A percentile compares a stretch with the other conserved stretches of the same genome.
Conservation (phyloP, 2,329 filamentous ascomycete species). For the Cytospora piceae region DNA sequence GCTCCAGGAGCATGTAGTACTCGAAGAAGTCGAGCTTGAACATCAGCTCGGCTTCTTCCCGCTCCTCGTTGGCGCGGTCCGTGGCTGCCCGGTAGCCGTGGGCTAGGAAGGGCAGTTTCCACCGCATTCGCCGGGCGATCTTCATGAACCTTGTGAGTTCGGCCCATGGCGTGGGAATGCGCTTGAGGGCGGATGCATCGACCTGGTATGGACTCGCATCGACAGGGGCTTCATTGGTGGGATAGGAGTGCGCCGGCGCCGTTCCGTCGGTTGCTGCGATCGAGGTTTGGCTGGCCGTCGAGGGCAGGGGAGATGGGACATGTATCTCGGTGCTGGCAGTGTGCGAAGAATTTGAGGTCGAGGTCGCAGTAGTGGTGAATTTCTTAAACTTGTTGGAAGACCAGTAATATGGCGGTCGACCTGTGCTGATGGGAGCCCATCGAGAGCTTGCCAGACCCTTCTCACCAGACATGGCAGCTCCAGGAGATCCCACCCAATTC, state of each 20-base stretch:
- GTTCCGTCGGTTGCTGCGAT: neutral
- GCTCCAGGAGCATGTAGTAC: slow-evolving; percentile 74
- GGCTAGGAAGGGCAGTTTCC: slow-evolving; percentile 66
- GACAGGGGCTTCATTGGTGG: neutral
- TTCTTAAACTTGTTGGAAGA: slow-evolving; percentile 21
- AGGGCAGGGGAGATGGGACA: neutral
- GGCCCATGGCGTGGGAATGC: slow-evolving; percentile 30
- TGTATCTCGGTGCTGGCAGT: slow-evolving; percentile 2
- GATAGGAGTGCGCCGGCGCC: neutral
- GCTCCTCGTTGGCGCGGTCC: slow-evolving; percentile 40
- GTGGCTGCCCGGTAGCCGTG: slow-evolving; percentile 58
- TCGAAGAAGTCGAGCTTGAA: slow-evolving; percentile 81
- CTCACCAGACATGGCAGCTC: slow-evolving; percentile 6
- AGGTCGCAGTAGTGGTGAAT: neutral
- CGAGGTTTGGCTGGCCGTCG: neutral
- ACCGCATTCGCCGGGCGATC: slow-evolving; percentile 62
- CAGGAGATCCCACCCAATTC: neutral
- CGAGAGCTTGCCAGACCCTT: slow-evolving; percentile 26
- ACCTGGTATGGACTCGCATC: neutral
- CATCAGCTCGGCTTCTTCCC: slow-evolving; percentile 62
- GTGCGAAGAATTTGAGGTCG: slow-evolving; percentile 10
- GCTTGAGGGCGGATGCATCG: slow-evolving; percentile 19
- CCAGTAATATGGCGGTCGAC: slow-evolving; percentile 19
- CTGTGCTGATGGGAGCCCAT: slow-evolving; percentile 29
- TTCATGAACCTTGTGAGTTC: slow-evolving; percentile 63